Base-by-base conservation (phyloP, 495 filamentous ascomycete genomes). In the Amniculicola lignicola region DNA sequence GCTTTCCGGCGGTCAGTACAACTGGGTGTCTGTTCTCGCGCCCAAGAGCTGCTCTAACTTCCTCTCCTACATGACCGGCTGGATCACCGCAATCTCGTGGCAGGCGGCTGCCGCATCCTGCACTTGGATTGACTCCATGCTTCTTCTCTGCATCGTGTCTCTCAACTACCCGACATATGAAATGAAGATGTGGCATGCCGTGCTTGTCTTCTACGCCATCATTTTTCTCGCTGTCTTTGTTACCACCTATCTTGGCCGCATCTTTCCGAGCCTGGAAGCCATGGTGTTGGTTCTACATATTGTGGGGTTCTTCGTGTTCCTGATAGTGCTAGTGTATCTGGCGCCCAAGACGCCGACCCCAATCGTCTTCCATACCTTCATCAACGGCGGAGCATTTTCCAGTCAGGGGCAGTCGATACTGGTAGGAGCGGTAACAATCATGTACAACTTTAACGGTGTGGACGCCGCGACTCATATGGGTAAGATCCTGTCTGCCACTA, bases 281-380 rank as follows among this genome's bases (percentile, higher is more conserved):
- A 19, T 63, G 41, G 54, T 68, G 36, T 40, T 59, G 16, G 55
- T 53, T 10, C 47, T 61, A n/a, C 64, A 63, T 28, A 37, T 62
- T 22, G 35, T 67, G 16, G 62, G 52, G 3, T 67, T 61, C 24
- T 38, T 64, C 14, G 51, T 57, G 7, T 56, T 64, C 14, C 27
- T 67, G 22, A 57, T 68, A 3, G 47, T 48, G 23, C 37, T 67
- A 6, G 54, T 61, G 24, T 41, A 54, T 28, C 40, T 64, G 3
- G 60, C 57, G 6, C 60, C 63, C 15, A 21, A 35, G 4, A 35
- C 12, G 1, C 2, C 25, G 12, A 31, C 16, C 9, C 5, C n/a
- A 1, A 22, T 21, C 4, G 49, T 63, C n/a, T 63, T 53, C 21
- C 10, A 15, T 1, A 52, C 29, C 1, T 59, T 47, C 24, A 39